Conservation (phyloP, 2,329 filamentous ascomycete species). For the Clonostachys sp. region DNA sequence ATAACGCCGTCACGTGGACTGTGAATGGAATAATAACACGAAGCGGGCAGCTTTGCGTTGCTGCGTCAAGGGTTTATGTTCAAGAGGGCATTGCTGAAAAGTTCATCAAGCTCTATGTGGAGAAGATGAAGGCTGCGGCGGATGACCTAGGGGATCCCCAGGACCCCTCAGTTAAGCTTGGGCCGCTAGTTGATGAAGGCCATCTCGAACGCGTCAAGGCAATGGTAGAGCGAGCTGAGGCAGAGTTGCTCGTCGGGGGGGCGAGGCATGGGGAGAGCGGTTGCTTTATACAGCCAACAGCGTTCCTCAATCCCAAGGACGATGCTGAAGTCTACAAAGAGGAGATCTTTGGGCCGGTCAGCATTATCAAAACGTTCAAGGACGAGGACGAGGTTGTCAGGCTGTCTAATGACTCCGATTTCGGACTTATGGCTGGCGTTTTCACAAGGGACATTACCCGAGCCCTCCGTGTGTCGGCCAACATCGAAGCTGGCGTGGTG, state of each 20-base stretch:
- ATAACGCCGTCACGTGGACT: conserved; percentile 44
- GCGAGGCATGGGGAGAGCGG: no score
- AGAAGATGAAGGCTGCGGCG: conserved; percentile 51
- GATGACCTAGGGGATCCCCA: conserved; percentile 55
- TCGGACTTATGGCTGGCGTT: conserved; percentile 51
- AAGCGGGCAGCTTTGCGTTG: conserved; percentile 51
- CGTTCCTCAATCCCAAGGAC: conserved; percentile 16
- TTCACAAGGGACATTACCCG: conserved; percentile 50
- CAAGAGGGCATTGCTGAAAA: conserved; percentile 51
- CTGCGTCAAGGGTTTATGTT: conserved; percentile 56
- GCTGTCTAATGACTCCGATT: conserved; percentile 40
- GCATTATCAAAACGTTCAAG: conserved; percentile 40
- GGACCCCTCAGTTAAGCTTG: not conserved
- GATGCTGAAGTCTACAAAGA: conserved; percentile 31
- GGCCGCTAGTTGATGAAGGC: conserved; percentile 23
- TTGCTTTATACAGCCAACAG: conserved; percentile 15
- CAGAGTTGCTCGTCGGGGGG: no score
- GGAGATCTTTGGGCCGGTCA: conserved; percentile 47
- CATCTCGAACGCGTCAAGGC: conserved; percentile 26
- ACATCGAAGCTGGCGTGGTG: no score
- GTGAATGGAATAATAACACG: not conserved
- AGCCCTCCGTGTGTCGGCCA: conserved; percentile 35
- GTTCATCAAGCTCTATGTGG: conserved; percentile 63
- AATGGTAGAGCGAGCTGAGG: no score
- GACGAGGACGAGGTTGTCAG: conserved; percentile 39